Evolutionary conservation across 306 rosid genomes (phyloP), one percentile per base, ranked within the genome.

Genomic region (Ochetophila trinervis): DNA sequence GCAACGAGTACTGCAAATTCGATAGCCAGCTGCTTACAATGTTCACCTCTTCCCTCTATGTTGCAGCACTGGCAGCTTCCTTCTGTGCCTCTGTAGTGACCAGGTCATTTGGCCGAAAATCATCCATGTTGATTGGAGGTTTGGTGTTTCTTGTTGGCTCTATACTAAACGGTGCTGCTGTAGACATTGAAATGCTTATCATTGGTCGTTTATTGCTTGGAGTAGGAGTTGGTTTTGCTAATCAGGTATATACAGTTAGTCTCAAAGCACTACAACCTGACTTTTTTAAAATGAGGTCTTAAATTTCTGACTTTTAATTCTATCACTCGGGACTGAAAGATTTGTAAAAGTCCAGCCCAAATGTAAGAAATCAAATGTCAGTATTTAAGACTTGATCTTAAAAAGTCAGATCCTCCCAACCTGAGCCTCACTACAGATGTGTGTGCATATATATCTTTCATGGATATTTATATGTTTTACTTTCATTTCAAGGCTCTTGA

Each of bases 41-140:
- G 53, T 76, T 76, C 62, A 82, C 87, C 18, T 82, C 84, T 19
- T 82, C 82, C 50, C 59, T 76, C 12, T 82, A 79, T 74, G 5
- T 82, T 24, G 82, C 87, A 7, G 87, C 79, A 34, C 23, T 68
- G 22, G 35, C 68, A 48, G 63, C 87, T 34, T 75, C 84, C 42
- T 76, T 83, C 70, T 15, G 69, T 48, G 87, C 87, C 53, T 76
- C 87, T 1, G 3, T 5, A 4, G 27, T 79, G 14, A 83, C 87
- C n/a, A 69, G 73, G 57, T 23, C 3, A 0, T 76, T 13, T 18
- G 87, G 87, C 35, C 57, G 84, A 34, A 73, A 76, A 50, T 23
- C 48, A 2, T 69, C 87, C 53, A 83, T 83, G 84, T 36, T 78
- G 2, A 0, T 34, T 34, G 82, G 78, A 1, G 84, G 84, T 2